Evolutionary conservation across 768 basidiomycete species (phyloP).

Genomic region (Mycena epipterygia): DNA sequence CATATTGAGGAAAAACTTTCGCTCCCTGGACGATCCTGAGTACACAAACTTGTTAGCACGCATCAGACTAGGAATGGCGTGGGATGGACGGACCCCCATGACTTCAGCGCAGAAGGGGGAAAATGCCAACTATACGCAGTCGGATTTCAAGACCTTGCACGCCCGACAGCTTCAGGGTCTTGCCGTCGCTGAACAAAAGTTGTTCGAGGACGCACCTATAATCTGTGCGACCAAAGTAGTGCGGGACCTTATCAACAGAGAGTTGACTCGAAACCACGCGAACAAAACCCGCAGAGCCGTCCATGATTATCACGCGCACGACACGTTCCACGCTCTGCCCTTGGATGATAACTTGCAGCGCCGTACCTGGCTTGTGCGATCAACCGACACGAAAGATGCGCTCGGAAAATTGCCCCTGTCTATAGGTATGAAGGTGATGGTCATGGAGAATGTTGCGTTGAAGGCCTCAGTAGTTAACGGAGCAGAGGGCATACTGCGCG

Average conservation of each 20-base stretch:
- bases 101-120: neutral
- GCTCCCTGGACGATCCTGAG: neutral
- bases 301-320: neutral
- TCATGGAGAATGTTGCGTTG: conserved; percentile 13
- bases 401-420: neutral
- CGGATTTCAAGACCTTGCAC: neutral
- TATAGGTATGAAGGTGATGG: conserved; percentile 4
- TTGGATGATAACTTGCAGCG: neutral
- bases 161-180: neutral
- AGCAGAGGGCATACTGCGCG: neutral
- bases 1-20: neutral
- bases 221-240: neutral
- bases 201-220: neutral
- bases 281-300: neutral
- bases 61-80: neutral
- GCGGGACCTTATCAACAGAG: neutral
- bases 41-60: conserved; percentile 1
- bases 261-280: neutral
- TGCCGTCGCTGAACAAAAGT: neutral
- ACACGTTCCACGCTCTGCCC: neutral
- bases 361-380: neutral
- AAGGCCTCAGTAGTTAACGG: conserved; percentile 1
- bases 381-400: neutral
- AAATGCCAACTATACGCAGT: neutral
- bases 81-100: neutral